Evolutionary conservation across 2,329 filamentous ascomycete genomes (phyloP).

Genomic region (Aureobasidium uvarum): DNA sequence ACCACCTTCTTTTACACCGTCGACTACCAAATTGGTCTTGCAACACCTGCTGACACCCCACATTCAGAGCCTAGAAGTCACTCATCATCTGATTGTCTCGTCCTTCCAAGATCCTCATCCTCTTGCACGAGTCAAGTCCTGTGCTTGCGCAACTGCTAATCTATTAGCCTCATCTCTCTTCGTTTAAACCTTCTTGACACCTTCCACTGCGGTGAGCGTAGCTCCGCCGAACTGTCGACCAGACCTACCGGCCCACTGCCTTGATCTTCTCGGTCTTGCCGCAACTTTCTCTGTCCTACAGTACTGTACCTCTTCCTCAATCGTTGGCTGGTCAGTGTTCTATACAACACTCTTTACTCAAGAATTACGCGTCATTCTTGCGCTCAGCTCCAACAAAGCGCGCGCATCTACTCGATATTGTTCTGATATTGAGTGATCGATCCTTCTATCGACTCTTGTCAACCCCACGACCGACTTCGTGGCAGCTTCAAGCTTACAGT

Average conservation of each 20-base stretch:
- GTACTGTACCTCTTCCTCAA: conserved; percentile 14
- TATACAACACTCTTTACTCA: conserved; percentile 18
- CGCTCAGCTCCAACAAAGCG: not conserved
- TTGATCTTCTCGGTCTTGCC: conserved; percentile 27
- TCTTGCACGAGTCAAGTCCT: conserved; percentile 29
- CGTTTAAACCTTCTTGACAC: conserved; percentile 28
- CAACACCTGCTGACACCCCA: conserved; percentile 25
- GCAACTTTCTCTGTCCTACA: conserved; percentile 26
- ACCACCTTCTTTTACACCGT: conserved; percentile 17
- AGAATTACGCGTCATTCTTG: conserved; percentile 11
- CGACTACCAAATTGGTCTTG: conserved; percentile 21
- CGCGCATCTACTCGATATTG: conserved; percentile 21
- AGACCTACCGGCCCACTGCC: conserved; percentile 17
- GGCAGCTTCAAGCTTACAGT: conserved; percentile 22
- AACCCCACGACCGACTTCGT: conserved; percentile 19
- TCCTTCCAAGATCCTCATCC: conserved; percentile 26
- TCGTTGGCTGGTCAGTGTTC: conserved; percentile 25
- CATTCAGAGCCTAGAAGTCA: conserved; percentile 14
- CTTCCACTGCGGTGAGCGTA: conserved; percentile 24
- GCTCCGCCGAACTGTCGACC: conserved; percentile 25
- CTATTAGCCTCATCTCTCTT: conserved; percentile 29
- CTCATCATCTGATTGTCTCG: conserved; percentile 25
- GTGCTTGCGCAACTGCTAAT: conserved; percentile 30
- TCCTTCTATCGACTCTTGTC: conserved; percentile 14
- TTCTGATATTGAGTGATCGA: conserved; percentile 25